phyloP scores from a whole-genome alignment of 106 monocot genomes.

The Dendrobium nobile region DNA sequence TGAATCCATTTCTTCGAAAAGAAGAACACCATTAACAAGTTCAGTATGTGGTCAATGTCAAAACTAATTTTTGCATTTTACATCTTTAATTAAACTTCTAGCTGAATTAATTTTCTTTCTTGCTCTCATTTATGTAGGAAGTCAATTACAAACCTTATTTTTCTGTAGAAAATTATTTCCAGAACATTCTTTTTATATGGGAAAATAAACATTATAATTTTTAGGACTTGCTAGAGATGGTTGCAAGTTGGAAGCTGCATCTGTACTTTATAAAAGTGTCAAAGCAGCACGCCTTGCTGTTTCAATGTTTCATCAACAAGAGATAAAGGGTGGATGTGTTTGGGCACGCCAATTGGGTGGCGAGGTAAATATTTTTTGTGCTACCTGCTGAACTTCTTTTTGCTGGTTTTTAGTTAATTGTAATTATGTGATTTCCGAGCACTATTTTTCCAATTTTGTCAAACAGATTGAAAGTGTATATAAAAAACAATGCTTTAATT shows the following conservation, averaged over 20 bases:
- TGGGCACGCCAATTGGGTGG: conserved; percentile 98
- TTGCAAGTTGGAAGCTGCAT: conserved; percentile 66
- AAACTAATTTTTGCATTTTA: too few relatives aligned
- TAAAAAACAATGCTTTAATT: not conserved
- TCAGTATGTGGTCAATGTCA: too few relatives aligned
- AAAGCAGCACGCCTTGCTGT: conserved; percentile 63
- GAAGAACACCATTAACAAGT: too few relatives aligned
- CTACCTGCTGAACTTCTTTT: not conserved
- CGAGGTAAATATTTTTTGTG: conserved; percentile 47
- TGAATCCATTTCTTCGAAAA: too few relatives aligned
- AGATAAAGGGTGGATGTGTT: conserved; percentile 53
- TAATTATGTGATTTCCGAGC: not conserved
- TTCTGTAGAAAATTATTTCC: not conserved
- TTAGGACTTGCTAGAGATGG: conserved; percentile 89
- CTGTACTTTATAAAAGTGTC: conserved; percentile 73
- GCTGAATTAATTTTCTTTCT: too few relatives aligned
- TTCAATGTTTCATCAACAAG: conserved; percentile 60
- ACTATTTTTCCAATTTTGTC: not conserved
- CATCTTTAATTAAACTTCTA: too few relatives aligned
- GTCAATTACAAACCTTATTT: not conserved
- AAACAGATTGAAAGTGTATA: not conserved
- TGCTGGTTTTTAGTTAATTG: not conserved
- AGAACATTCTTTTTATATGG: not conserved
- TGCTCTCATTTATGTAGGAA: not conserved
- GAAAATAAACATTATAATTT: not conserved